These are phyloP conservation scores for Lichtheimia ramosa DNA, from an alignment of 371 early-diverging fungal genomes.

Conservation along the genomic window DNA sequence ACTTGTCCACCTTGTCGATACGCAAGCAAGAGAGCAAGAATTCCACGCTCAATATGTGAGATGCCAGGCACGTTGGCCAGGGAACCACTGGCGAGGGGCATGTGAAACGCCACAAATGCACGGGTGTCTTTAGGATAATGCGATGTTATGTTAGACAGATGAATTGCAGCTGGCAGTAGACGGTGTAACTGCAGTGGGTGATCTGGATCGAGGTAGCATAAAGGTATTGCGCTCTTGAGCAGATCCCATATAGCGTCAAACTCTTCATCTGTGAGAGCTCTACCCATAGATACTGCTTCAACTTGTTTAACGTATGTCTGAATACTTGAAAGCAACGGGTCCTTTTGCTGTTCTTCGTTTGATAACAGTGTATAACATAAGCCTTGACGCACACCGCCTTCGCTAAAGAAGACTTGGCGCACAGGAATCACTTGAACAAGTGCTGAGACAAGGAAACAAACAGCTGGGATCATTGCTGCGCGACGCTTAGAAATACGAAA, in stretches of 20 bases:
- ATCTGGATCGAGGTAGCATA: conserved; percentile 25
- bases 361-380: conserved; percentile 52
- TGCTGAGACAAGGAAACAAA: conserved; percentile 56
- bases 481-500: conserved; percentile 63
- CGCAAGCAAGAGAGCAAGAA: conserved; percentile 51
- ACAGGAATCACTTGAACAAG: conserved; percentile 51
- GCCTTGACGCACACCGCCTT: conserved; percentile 67
- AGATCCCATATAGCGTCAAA: conserved; percentile 41
- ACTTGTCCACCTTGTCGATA: conserved; percentile 60
- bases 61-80: conserved; percentile 61
- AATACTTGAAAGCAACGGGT: conserved; percentile 56
- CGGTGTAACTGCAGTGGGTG: conserved; percentile 48
- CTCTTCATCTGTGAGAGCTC: conserved; percentile 20
- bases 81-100: conserved; percentile 60
- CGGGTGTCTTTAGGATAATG: conserved; percentile 64
- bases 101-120: conserved; percentile 58
- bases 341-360: conserved; percentile 44
- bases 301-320: conserved; percentile 25
- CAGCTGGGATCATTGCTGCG: conserved; percentile 62
- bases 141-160: conserved; percentile 54
- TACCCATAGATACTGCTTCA: conserved; percentile 23
- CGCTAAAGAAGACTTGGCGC: conserved; percentile 53
- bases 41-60: conserved; percentile 57
- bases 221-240: conserved; percentile 30
- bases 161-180: conserved; percentile 52